These are phyloP conservation scores for Fusarium gaditjirri DNA, from an alignment of 2,329 filamentous ascomycete genomes.

Conservation along the genomic window DNA sequence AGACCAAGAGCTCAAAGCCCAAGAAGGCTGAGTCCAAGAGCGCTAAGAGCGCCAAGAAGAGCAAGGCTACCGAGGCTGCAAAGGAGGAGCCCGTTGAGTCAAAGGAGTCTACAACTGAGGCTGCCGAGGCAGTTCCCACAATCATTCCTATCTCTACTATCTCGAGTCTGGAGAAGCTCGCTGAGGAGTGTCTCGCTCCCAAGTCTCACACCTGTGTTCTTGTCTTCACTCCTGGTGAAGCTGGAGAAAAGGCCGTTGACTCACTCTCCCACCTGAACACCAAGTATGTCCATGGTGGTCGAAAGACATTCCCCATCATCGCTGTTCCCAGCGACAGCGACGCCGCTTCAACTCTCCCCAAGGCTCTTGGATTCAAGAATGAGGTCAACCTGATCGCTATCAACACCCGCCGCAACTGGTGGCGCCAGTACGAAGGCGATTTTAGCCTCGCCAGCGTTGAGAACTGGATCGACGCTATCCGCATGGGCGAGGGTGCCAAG, in stretches of 20 bases:
- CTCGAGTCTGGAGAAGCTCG: constrained; percentile 70
- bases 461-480: constrained; percentile 89
- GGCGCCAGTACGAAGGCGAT: constrained; percentile 75
- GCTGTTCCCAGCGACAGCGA: constrained; percentile 68
- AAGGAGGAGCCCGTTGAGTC: constrained; percentile 44
- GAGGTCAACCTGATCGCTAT: constrained; percentile 80
- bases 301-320: constrained; percentile 85
- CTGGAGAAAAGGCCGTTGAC: constrained; percentile 66
- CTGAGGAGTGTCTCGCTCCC: constrained; percentile 75
- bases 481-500: constrained; percentile 87
- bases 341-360: constrained; percentile 55
- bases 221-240: constrained; percentile 70
- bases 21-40: constrained; percentile 53
- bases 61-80: constrained; percentile 43
- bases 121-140: constrained; percentile 48
- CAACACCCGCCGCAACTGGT: constrained; percentile 89
- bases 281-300: constrained; percentile 75
- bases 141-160: constrained; percentile 75
- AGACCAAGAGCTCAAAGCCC: constrained; percentile 53
- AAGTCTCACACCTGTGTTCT: constrained; percentile 88
- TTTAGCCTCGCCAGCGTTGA: constrained; percentile 74
- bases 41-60: constrained; percentile 50
- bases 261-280: constrained; percentile 78
- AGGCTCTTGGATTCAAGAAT: constrained; percentile 66
- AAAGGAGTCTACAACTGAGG: constrained; percentile 34